phyloP scores from a whole-genome alignment of 352 stramenopile species.

The Thraustochytrium sp. region DNA sequence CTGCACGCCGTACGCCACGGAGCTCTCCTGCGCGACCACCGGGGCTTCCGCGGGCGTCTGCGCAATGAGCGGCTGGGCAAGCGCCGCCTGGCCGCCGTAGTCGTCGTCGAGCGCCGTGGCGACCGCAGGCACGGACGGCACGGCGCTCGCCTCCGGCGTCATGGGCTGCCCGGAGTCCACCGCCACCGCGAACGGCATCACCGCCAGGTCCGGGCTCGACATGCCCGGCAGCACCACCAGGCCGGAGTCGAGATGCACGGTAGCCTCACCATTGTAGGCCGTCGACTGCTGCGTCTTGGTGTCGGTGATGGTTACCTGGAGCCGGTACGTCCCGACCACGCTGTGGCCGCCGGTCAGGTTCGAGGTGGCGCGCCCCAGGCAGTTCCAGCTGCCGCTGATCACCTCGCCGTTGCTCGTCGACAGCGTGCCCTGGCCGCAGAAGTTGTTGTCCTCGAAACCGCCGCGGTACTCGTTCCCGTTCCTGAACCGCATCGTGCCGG shows the following conservation, averaged over 20 bases:
- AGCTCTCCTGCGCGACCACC: not conserved
- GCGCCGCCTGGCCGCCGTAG: not conserved
- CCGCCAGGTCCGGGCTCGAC: not conserved
- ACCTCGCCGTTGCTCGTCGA: constrained; percentile 21
- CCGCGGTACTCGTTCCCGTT: constrained; percentile 41
- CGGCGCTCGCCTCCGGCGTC: not conserved
- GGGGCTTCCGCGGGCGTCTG: not conserved
- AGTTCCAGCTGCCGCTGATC: not conserved
- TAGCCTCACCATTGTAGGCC: not conserved
- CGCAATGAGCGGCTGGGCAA: not conserved
- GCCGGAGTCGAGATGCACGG: constrained; percentile 22
- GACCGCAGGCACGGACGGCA: not conserved
- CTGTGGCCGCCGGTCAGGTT: not conserved
- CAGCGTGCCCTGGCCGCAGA: constrained; percentile 5
- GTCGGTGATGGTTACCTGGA: constrained; percentile 34
- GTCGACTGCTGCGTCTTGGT: not conserved
- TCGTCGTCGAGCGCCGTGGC: not conserved
- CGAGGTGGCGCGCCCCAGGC: not conserved
- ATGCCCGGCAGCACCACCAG: constrained; percentile 25
- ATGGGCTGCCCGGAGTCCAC: not conserved
- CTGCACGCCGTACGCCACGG: not conserved
- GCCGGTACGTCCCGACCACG: not conserved
- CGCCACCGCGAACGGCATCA: not conserved
- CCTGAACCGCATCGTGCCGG: not conserved
- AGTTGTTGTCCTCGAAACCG: constrained; percentile 33